Evolutionary conservation across 2,329 filamentous ascomycete species (phyloP), one percentile per base, ranked within the genome.

Genomic region (Aspergillus novoparasiticus): DNA sequence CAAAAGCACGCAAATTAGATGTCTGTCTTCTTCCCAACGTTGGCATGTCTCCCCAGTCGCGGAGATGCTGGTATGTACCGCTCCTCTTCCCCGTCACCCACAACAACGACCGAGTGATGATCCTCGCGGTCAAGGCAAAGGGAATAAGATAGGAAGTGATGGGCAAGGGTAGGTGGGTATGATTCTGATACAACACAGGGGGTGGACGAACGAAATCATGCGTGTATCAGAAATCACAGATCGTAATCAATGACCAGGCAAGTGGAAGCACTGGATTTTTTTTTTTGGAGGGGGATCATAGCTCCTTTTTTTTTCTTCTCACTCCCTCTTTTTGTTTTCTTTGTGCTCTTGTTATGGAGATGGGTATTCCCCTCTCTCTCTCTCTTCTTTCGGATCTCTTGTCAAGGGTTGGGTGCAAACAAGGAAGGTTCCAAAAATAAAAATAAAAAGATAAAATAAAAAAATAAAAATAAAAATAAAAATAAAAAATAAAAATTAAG

Each of bases 1-100:
- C 73, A 76, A 77, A 73, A 62, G 62, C 69, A 69, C 66, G 68
- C 63, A 70, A 70, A 67, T 75, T 68, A 75, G 62, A 74, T 68
- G 69, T 65, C 67, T 58, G 59, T 57, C 62, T 60, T 55, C 11
- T 46, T 45, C 60, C 66, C 66, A 66, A 68, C 61, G 62, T 58
- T 32, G 55, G 59, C 59, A 32, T 11, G 14, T 36, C 34, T 36
- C 34, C 5, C 32, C 51, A 54, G 51, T 54, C n/a, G 51, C 14
- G 23, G 45, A 26, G 23, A 48, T 51, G 41, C 11, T 30, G 56
- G 56, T 58, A 46, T 58, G 43, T 14, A 32, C 39, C 45, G 26
- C 10, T 30, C 21, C 39, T 36, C 30, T 14, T 14, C 30, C 10
- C 51, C 9, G n/a, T 54, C 51, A 54, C 30, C 28, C 32, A 36